Evolutionary conservation across 768 basidiomycete genomes (phyloP), one percentile per base, ranked within the genome.

Genomic region (Leucosporidium scottii): DNA sequence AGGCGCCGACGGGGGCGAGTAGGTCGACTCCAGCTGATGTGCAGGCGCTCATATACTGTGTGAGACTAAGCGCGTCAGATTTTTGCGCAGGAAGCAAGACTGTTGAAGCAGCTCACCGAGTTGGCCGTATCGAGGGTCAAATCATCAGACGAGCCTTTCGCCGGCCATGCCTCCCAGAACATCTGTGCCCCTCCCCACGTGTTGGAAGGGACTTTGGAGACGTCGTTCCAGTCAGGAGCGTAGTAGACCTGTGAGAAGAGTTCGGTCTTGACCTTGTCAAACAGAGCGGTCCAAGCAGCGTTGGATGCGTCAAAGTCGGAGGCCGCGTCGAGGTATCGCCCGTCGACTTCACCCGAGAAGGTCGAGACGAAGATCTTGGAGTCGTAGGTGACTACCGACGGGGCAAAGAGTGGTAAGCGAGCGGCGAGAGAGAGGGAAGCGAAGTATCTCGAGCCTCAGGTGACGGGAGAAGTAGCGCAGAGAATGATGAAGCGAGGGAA

Each of bases 351-450:
- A 27, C 53, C 53, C n/a, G 53, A 17, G 27, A 54, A 54, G 25
- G n/a, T 17, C 27, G 50, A 25, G 50, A 25, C 13, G 50, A 23
- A 23, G 7, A 23, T 25, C 21, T 21, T 51, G 21, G 50, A 21
- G 50, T 21, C 23, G 21, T 21, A n/a, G 4, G 50, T 51, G 23
- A 23, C 50, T 23, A 8, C n/a, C 13, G 1, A 7, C 3, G 50
- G n/a, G 25, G 50, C 17, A 17, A 1, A 1, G 13, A 12, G 25
- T 4, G 15, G 48, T 34, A 30, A 64, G 48, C 15, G 13, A 4
- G 1, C 10, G 4, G n/a, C 7, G 23, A 0, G n/a, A 3, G 13
- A 31, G 4, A 50, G 34, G 5, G 17, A n/a, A 9, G 1, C 4
- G 18, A 23, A 9, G 18, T 1, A 28, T 6, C 28, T 27, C 3